Percentiles rank a stretch among this genome's conserved stretches.
These are phyloP conservation scores for Dictyostelium brefeldianum DNA, from an alignment of 78 protist genomes.

Conservation along the genomic window DNA sequence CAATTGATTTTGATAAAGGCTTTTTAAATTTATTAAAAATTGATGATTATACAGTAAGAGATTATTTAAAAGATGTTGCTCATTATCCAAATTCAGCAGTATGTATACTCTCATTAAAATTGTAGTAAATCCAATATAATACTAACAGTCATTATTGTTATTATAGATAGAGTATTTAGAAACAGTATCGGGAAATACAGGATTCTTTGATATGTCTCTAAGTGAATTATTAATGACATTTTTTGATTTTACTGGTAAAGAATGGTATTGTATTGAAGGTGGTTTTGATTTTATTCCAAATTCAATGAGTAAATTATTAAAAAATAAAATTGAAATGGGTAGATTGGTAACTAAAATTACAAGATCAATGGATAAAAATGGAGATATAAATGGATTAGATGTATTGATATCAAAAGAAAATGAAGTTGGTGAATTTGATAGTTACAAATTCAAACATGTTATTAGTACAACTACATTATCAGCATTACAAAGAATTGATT, in stretches of 20 bases:
- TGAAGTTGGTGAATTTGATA: background rate
- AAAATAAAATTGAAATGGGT: background rate
- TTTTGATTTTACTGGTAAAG: conserved; percentile 2
- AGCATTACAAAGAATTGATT: background rate
- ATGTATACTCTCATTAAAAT: no score
- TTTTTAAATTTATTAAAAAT: background rate
- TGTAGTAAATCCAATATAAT: no score
- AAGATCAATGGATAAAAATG: background rate
- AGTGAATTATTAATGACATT: background rate
- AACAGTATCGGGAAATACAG: no score
- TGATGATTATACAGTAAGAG: conserved; percentile 8
- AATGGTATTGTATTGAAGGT: background rate
- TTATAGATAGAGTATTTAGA: no score
- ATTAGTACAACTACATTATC: conserved; percentile 13
- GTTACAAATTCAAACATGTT: background rate
- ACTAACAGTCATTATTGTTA: no score
- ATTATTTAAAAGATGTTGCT: background rate
- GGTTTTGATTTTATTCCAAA: background rate
- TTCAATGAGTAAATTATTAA: background rate
- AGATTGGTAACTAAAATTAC: conserved; percentile 2
- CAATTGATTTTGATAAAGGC: conserved; percentile 14
- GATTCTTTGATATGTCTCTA: background rate
- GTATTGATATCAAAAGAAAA: background rate
- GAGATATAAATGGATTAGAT: background rate
- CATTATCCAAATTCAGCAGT: background rate